These are phyloP conservation scores for Fagopyrum homotropicum DNA, from an alignment of 148 eudicot species.

Conservation along the genomic window DNA sequence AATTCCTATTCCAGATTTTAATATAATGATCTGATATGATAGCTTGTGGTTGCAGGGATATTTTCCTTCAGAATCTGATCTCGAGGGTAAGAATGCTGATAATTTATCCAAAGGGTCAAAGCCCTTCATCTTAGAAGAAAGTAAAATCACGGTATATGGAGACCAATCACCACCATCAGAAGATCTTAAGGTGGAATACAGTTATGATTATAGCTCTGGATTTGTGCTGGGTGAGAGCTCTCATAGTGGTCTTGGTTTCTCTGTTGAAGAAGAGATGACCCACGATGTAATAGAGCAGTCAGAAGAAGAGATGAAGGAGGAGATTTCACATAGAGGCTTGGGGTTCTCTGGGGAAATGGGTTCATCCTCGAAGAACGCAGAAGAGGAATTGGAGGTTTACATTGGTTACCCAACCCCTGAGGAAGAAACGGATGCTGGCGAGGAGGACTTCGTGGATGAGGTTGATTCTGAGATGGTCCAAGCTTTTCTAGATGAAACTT, in stretches of 20 bases:
- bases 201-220: slow-evolving; percentile 41
- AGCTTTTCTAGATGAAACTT: slow-evolving; percentile 26
- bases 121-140: slow-evolving; percentile 40
- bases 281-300: slow-evolving; percentile 19
- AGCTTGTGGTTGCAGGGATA: slow-evolving; percentile 34
- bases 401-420: slow-evolving; percentile 30
- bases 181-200: slow-evolving; percentile 32
- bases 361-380: slow-evolving; percentile 14
- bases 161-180: slow-evolving; percentile 37
- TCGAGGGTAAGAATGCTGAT: slow-evolving; percentile 18
- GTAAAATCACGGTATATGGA: slow-evolving; percentile 39
- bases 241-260: slow-evolving; percentile 29
- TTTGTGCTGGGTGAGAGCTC: slow-evolving; percentile 56
- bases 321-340: slow-evolving; percentile 47
- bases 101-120: slow-evolving; percentile 23
- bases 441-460: slow-evolving; percentile 18
- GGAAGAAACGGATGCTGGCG: slow-evolving; percentile 38
- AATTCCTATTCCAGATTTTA: neutral
- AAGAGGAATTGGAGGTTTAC: slow-evolving; percentile 25
- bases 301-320: slow-evolving; percentile 22
- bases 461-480: slow-evolving; percentile 24
- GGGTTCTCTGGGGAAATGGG: slow-evolving; percentile 44
- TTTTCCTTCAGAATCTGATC: slow-evolving; percentile 16
- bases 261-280: slow-evolving; percentile 22
- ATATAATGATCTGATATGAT: neutral